A percentile compares a stretch with the other conserved stretches of the same genome.
Evolutionary conservation across 345 rosid genomes (phyloP).

Genomic region (Dimocarpus longan): DNA sequence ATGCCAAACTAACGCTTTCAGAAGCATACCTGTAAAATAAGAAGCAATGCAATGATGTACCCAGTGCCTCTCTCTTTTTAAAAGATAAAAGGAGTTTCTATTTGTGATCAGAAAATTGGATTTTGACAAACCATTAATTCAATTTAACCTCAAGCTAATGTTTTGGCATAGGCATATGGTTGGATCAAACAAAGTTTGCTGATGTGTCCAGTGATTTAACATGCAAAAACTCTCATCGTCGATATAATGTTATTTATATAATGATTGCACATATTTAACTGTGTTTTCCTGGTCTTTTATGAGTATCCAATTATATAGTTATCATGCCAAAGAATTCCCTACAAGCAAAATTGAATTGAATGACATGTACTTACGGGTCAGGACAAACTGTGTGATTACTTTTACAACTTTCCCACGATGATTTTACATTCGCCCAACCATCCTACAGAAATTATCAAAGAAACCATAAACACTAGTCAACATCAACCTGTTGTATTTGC

Average conservation of each 20-base stretch:
- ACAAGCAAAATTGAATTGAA: background rate
- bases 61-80: background rate
- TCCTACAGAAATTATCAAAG: constrained; percentile 38
- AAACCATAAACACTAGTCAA: constrained; percentile 11
- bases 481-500: background rate
- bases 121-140: constrained; percentile 1
- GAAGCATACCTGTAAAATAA: constrained; percentile 69
- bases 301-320: background rate
- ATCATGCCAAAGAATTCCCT: background rate
- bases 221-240: background rate
- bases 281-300: background rate
- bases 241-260: background rate
- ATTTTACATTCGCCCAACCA: constrained; percentile 59
- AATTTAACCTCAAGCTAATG: background rate
- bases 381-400: constrained; percentile 68
- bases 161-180: background rate
- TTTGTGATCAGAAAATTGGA: constrained; percentile 1
- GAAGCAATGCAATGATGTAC: constrained; percentile 8
- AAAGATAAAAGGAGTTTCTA: constrained; percentile 1
- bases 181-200: background rate
- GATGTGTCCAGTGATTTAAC: background rate
- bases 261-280: background rate
- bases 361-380: constrained; percentile 51
- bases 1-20: constrained; percentile 81
- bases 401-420: constrained; percentile 62